phyloP scores from a whole-genome alignment of 192 early-diverging fungal genomes.

The Diversispora eburnea region DNA sequence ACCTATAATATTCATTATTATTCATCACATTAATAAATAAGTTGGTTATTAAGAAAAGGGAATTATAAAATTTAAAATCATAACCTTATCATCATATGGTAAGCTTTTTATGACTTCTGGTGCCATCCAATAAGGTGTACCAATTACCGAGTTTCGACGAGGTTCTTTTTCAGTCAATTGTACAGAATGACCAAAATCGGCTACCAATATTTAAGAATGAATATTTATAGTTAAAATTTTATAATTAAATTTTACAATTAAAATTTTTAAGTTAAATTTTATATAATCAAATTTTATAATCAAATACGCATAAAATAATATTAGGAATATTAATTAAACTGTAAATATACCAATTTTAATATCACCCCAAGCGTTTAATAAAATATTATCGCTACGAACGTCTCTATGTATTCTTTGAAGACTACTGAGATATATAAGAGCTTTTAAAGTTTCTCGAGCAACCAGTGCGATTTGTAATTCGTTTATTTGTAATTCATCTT shows the following conservation, averaged over 20 bases:
- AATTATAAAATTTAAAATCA: not conserved
- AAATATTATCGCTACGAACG: conserved; percentile 87
- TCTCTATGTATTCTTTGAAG: conserved; percentile 85
- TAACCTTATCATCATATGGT: conserved; percentile 75
- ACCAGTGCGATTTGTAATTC: conserved; percentile 92
- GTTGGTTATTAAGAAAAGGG: not conserved
- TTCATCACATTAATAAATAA: too few species aligned
- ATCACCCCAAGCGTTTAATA: conserved; percentile 75
- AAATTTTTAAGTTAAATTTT: too few species aligned
- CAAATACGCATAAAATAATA: not conserved
- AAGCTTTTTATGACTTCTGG: conserved; percentile 90
- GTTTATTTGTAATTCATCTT: conserved; percentile 51
- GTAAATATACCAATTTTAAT: conserved; percentile 69
- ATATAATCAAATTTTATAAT: too few species aligned
- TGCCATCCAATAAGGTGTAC: conserved; percentile 97
- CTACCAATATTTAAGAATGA: conserved; percentile 34
- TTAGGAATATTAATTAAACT: not conserved
- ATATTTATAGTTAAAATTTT: not conserved
- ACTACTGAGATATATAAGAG: conserved; percentile 70
- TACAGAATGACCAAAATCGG: conserved; percentile 94
- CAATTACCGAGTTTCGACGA: conserved; percentile 80
- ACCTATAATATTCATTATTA: conserved; percentile 36
- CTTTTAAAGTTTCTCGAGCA: conserved; percentile 76
- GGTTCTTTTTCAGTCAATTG: conserved; percentile 76
- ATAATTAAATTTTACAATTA: too few species aligned